Evolutionary conservation across 768 basidiomycete genomes (phyloP), one percentile per base, ranked within the genome.

Genomic region (Boletales sp.): DNA sequence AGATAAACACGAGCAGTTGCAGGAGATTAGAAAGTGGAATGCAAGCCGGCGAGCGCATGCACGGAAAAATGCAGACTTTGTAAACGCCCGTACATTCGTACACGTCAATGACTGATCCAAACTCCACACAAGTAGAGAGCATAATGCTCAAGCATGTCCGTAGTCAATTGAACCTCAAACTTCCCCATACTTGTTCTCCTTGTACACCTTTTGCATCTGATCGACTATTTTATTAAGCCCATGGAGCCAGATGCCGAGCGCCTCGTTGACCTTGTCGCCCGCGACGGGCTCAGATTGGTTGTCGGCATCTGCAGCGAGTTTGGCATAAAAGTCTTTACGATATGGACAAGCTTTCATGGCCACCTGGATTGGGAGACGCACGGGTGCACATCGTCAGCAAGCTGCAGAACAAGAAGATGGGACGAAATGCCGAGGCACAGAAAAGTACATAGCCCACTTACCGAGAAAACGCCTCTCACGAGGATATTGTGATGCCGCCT

Each of bases 401-500:
- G 7, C 18, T 8, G 11, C 34, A 34, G 15, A 34, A 34, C 33
- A 14, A 34, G 33, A 34, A 34, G 33, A 34, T 33, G 2, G 9
- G 33, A 34, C 11, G 13, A 28, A 28, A 28, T 1, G 25, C 25
- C 7, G 6, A 28, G 25, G 25, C 25, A 28, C 25, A 28, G 25
- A 28, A 28, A 28, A 28, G 5, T 4, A 28, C 25, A 6, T 1
- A 4, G 25, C 25, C 7, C 25, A 5, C 36, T 8, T 19, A 80
- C 80, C 21, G 75, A 48, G 57, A 82, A 80, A 40, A 83, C 57
- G 48, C 87, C 85, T 25, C 74, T 71, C 28, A 86, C 81, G 49
- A 86, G 66, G 56, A 94, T 85, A 63, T 81, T 87, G 69, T 99
- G 95, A 71, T 84, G 83, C 61, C 84, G 76, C 73, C 86, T 94